Percentiles rank a stretch among this genome's conserved stretches.
phyloP scores from a whole-genome alignment of 352 stramenopile genomes.

The Globisporangium spinosum region DNA sequence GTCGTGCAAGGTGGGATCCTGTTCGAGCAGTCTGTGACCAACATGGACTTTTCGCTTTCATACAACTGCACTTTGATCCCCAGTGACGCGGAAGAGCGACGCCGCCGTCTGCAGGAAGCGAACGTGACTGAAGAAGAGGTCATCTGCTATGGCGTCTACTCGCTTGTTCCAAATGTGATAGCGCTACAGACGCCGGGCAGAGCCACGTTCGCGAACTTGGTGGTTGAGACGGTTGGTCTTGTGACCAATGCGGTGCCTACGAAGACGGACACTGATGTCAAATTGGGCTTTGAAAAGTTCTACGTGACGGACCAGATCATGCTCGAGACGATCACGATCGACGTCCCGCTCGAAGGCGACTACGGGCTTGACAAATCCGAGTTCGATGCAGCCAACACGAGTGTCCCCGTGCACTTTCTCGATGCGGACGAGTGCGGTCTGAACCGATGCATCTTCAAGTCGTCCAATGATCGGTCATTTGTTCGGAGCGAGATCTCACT shows the following conservation, averaged over 20 bases:
- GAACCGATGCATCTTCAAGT: conserved; percentile 17
- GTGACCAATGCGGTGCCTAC: conserved; percentile 7
- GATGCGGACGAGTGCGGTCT: conserved; percentile 13
- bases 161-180: conserved; percentile 1
- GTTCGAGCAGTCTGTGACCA: conserved; percentile 18
- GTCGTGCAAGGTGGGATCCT: conserved; percentile 15
- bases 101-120: background rate
- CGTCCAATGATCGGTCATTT: conserved; percentile 12
- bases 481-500: conserved; percentile 15
- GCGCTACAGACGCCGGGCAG: conserved; percentile 6
- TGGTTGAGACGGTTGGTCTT: conserved; percentile 10
- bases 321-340: conserved; percentile 19
- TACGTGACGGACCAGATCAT: conserved; percentile 14
- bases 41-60: conserved; percentile 10
- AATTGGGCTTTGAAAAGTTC: conserved; percentile 16
- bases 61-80: conserved; percentile 6
- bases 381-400: conserved; percentile 8
- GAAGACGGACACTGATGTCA: conserved; percentile 3
- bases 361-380: conserved; percentile 11
- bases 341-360: conserved; percentile 16
- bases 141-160: conserved; percentile 7
- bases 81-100: background rate
- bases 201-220: conserved; percentile 15
- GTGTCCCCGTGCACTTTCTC: conserved; percentile 7
- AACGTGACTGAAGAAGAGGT: background rate